A percentile compares a stretch with the other conserved stretches of the same genome.
phyloP scores from a whole-genome alignment of 1,139 yeast genomes.

The Protomyces inouyei region DNA sequence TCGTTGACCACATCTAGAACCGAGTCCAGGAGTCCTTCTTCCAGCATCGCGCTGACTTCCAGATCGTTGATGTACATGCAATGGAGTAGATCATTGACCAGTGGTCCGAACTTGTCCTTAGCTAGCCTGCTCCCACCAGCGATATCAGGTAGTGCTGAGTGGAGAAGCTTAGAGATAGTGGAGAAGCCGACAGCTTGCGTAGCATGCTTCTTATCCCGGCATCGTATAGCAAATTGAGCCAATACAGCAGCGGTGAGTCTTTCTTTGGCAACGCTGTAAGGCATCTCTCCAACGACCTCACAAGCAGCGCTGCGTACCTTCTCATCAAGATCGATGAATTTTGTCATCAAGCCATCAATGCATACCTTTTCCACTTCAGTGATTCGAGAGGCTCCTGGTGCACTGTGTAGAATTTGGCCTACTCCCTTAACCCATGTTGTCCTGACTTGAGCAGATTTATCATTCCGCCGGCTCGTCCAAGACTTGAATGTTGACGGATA shows the following conservation, averaged over 20 bases:
- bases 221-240: conserved; percentile 54
- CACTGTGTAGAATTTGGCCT: conserved; percentile 45
- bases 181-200: conserved; percentile 62
- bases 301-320: conserved; percentile 65
- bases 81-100: conserved; percentile 64
- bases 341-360: conserved; percentile 57
- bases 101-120: conserved; percentile 42
- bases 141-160: conserved; percentile 36
- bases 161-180: conserved; percentile 54
- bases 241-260: conserved; percentile 48
- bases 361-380: conserved; percentile 50
- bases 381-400: conserved; percentile 35
- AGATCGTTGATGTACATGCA: conserved; percentile 71
- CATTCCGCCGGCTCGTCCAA: conserved; percentile 74
- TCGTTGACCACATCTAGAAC: conserved; percentile 52
- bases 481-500: conserved; percentile 60
- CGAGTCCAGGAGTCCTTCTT: conserved; percentile 55
- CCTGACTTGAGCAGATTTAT: conserved; percentile 61
- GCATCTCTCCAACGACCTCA: conserved; percentile 41
- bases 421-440: conserved; percentile 63
- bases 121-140: conserved; percentile 36
- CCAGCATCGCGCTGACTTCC: conserved; percentile 64
- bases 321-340: conserved; percentile 72
- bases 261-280: conserved; percentile 39
- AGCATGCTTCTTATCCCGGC: conserved; percentile 62